phyloP scores from a whole-genome alignment of 768 basidiomycete genomes.

The Lentinula guzmanii region DNA sequence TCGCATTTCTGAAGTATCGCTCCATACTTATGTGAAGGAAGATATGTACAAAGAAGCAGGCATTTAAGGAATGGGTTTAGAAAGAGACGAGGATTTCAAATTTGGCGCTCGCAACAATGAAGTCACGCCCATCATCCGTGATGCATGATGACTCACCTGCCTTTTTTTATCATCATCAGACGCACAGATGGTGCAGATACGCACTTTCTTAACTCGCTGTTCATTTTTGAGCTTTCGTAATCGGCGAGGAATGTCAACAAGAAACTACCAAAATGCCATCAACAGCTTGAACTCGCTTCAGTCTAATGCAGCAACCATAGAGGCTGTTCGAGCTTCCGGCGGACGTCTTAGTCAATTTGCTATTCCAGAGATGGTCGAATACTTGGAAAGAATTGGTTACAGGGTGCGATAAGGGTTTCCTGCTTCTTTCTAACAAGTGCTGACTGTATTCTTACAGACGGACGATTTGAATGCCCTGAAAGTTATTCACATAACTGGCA shows the following conservation, averaged over 20 bases:
- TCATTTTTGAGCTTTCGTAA: background rate
- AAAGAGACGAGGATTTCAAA: background rate
- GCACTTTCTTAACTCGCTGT: background rate
- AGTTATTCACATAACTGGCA: constrained; percentile 94
- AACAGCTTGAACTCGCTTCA: constrained; percentile 75
- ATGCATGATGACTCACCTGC: background rate
- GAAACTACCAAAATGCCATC: constrained; percentile 70
- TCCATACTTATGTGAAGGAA: constrained; percentile 3
- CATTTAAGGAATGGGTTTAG: background rate
- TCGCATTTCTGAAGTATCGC: constrained; percentile 4
- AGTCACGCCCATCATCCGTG: background rate
- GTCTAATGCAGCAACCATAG: constrained; percentile 89
- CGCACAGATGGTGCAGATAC: constrained; percentile 3
- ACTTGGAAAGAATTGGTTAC: constrained; percentile 82
- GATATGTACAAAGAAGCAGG: constrained; percentile 1
- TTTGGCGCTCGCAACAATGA: background rate
- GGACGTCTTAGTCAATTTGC: constrained; percentile 54
- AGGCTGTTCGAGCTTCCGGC: constrained; percentile 73
- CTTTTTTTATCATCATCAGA: background rate
- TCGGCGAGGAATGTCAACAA: constrained; percentile 47
- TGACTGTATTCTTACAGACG: constrained; percentile 39
- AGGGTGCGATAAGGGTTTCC: constrained; percentile 39
- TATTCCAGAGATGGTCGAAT: constrained; percentile 88
- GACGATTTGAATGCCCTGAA: constrained; percentile 82
- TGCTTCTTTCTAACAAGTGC: background rate